Conservation (phyloP, 371 early-diverging fungal species). For the Lichtheimia ornata region DNA sequence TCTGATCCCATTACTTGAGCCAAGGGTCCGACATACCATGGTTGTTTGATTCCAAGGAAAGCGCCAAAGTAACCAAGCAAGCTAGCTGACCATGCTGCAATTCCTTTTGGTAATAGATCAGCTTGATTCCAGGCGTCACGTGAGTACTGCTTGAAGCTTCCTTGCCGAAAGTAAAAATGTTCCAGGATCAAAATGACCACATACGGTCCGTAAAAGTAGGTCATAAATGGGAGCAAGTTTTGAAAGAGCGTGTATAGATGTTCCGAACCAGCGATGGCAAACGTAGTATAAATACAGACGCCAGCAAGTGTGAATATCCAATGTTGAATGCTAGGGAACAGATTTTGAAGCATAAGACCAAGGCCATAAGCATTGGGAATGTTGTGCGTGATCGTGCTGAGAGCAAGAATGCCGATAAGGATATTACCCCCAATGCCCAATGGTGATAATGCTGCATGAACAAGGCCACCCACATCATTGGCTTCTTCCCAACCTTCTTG, state of each 20-base stretch:
- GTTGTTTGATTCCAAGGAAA: constrained; percentile 32
- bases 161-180: constrained; percentile 5
- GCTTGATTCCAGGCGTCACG: constrained; percentile 20
- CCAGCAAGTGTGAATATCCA: constrained; percentile 2
- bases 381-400: constrained; percentile 22
- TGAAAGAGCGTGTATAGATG: constrained; percentile 2
- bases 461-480: constrained; percentile 18
- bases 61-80: constrained; percentile 20
- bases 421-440: constrained; percentile 27
- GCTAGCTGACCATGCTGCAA: constrained; percentile 13
- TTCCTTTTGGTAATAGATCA: constrained; percentile 25
- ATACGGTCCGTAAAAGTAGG: constrained; percentile 25
- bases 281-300: not conserved
- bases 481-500: constrained; percentile 2
- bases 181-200: not conserved
- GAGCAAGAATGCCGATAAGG: constrained; percentile 26
- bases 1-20: constrained; percentile 11
- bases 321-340: constrained; percentile 14
- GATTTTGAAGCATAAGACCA: constrained; percentile 22
- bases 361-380: constrained; percentile 25
- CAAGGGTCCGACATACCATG: constrained; percentile 28
- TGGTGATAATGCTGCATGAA: constrained; percentile 14
- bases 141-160: not conserved
- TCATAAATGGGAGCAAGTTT: constrained; percentile 23
- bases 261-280: constrained; percentile 6